Evolutionary conservation across 2,329 filamentous ascomycete species (phyloP).

Genomic region (Colletotrichum caudatum): DNA sequence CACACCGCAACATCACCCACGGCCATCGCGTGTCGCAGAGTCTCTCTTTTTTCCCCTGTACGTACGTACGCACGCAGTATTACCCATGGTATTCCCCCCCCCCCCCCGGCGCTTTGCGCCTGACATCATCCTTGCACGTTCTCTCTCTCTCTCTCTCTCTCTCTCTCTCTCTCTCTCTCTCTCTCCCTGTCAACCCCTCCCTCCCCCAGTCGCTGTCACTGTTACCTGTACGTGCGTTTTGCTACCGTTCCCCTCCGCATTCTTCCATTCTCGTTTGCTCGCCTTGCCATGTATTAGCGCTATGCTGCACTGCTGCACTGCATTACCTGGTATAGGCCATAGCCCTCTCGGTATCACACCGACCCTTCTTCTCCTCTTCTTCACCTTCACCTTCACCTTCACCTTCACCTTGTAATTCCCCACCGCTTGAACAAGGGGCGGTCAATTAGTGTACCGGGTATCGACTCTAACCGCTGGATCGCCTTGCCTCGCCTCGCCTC

Average conservation of each 20-base stretch:
- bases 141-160: too few relatives aligned
- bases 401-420: background rate
- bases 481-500: constrained; percentile 5
- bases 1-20: constrained; percentile 22
- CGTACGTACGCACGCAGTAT: too few relatives aligned
- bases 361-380: background rate
- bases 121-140: constrained; percentile 36
- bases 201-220: too few relatives aligned
- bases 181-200: background rate
- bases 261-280: background rate
- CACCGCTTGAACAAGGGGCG: constrained; percentile 18
- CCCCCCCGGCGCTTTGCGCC: background rate
- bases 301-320: background rate
- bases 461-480: constrained; percentile 14
- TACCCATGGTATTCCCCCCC: too few relatives aligned
- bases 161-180: background rate
- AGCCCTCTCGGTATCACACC: background rate
- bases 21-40: constrained; percentile 35
- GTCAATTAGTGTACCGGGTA: constrained; percentile 7
- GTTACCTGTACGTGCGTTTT: constrained; percentile 12
- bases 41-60: background rate
- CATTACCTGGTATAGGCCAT: background rate
- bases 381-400: background rate
- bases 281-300: background rate
- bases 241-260: background rate